These are phyloP conservation scores for Mucor mucedo DNA, from an alignment of 371 early-diverging fungal genomes.

Conservation along the genomic window DNA sequence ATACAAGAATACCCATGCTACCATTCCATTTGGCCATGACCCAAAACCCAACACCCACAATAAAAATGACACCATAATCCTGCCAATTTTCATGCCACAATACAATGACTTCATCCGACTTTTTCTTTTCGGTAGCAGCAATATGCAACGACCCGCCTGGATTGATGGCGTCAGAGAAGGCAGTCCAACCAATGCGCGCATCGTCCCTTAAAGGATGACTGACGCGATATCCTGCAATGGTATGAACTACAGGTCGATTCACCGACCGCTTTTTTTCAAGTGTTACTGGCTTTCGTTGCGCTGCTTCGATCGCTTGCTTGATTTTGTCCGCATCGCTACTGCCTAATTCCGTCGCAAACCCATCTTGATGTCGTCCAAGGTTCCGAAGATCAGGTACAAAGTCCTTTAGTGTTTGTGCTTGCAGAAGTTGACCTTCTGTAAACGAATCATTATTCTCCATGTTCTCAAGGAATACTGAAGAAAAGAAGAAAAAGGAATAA, in stretches of 20 bases:
- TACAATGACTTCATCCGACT: background rate
- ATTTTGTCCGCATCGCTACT: constrained; percentile 35
- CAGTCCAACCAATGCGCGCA: constrained; percentile 43
- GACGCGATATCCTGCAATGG: constrained; percentile 33
- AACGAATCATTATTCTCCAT: too few species aligned
- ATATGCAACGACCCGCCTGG: constrained; percentile 31
- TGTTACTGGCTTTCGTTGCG: constrained; percentile 26
- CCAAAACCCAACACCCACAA: constrained; percentile 42
- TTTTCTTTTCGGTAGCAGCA: constrained; percentile 21
- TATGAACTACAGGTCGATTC: constrained; percentile 22
- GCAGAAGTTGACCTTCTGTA: too few species aligned
- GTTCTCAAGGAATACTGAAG: too few species aligned
- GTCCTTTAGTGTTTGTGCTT: constrained; percentile 1
- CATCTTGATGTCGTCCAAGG: constrained; percentile 27
- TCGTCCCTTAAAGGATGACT: constrained; percentile 28
- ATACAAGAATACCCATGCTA: constrained; percentile 48
- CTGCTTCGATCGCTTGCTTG: constrained; percentile 24
- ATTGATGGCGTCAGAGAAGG: constrained; percentile 32
- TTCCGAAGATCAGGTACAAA: constrained; percentile 27
- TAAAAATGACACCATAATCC: constrained; percentile 39
- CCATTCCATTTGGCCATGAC: constrained; percentile 40
- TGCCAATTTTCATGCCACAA: constrained; percentile 41
- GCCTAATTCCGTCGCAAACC: constrained; percentile 36
- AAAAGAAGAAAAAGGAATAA: too few species aligned
- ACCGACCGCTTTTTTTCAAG: background rate